Evolutionary conservation across 352 stramenopile species (phyloP).

Genomic region (Globisporangium spiculum): DNA sequence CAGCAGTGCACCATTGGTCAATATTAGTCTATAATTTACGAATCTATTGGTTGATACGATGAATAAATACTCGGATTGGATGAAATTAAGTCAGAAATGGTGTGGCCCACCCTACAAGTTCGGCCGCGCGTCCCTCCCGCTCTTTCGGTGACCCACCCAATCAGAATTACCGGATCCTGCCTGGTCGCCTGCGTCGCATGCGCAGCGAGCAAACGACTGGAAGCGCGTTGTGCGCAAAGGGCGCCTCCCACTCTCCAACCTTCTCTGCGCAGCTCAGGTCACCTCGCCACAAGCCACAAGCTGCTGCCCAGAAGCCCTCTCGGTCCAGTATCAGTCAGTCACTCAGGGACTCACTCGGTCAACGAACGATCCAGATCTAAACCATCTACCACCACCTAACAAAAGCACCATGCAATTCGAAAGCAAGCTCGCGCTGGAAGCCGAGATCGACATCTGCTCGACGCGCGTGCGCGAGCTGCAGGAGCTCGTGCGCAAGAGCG

Average conservation of each 20-base stretch:
- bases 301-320: background rate
- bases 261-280: background rate
- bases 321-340: slow-evolving; percentile 4
- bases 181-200: background rate
- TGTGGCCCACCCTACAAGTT: background rate
- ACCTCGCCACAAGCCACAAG: background rate
- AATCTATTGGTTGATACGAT: background rate
- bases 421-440: slow-evolving; percentile 38
- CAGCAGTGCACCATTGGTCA: background rate
- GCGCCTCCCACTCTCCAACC: background rate
- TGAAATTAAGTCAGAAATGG: background rate
- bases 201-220: slow-evolving; percentile 4
- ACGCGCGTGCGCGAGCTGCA: slow-evolving; percentile 52
- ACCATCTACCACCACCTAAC: background rate
- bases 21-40: background rate
- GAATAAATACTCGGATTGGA: background rate
- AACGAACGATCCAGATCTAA: background rate
- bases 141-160: background rate
- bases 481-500: slow-evolving; percentile 43
- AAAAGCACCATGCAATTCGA: slow-evolving; percentile 33
- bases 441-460: slow-evolving; percentile 55
- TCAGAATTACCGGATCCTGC: background rate
- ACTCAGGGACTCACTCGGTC: background rate
- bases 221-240: background rate
- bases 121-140: background rate